These are phyloP conservation scores for Coemansia asiatica DNA, from an alignment of 192 early-diverging fungal species.

Conservation along the genomic window DNA sequence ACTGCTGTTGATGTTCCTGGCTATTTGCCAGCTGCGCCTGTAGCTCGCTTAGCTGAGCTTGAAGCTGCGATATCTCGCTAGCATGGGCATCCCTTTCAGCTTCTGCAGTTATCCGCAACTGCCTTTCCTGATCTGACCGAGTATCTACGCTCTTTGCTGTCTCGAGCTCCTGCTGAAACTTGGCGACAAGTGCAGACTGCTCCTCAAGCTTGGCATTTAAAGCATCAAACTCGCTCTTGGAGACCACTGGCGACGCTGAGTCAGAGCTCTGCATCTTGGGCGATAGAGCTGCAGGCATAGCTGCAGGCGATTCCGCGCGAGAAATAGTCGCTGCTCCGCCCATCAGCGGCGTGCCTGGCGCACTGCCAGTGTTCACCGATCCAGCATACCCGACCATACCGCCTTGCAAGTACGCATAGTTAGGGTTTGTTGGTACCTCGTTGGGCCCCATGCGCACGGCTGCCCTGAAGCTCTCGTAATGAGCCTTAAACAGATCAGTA, in stretches of 20 bases:
- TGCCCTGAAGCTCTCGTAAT: slow-evolving; percentile 63
- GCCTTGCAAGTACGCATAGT: slow-evolving; percentile 39
- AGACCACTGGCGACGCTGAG: slow-evolving; percentile 15
- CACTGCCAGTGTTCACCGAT: slow-evolving; percentile 21
- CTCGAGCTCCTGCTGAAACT: slow-evolving; percentile 25
- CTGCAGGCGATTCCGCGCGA: slow-evolving; percentile 31
- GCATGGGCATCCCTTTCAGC: slow-evolving; percentile 19
- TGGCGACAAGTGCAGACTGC: slow-evolving; percentile 22
- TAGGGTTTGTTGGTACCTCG: slow-evolving; percentile 32
- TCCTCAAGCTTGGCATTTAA: slow-evolving; percentile 27
- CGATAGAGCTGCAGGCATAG: slow-evolving; percentile 6
- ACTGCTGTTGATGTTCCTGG: neutral
- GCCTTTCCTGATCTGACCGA: slow-evolving; percentile 28
- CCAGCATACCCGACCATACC: slow-evolving; percentile 32
- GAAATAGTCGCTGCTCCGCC: slow-evolving; percentile 17
- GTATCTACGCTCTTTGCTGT: slow-evolving; percentile 3
- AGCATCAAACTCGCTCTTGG: slow-evolving; percentile 34
- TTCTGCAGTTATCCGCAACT: slow-evolving; percentile 16
- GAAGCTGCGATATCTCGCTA: slow-evolving; percentile 20
- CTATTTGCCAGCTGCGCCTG: slow-evolving; percentile 11
- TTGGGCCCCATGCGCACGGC: slow-evolving; percentile 28
- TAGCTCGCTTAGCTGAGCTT: slow-evolving; percentile 6
- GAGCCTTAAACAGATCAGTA: slow-evolving; percentile 80
- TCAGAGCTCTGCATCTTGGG: slow-evolving; percentile 4
- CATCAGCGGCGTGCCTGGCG: slow-evolving; percentile 34